Conservation (phyloP, 1,284 basidiomycete species). For the Gymnopus androsaceus region DNA sequence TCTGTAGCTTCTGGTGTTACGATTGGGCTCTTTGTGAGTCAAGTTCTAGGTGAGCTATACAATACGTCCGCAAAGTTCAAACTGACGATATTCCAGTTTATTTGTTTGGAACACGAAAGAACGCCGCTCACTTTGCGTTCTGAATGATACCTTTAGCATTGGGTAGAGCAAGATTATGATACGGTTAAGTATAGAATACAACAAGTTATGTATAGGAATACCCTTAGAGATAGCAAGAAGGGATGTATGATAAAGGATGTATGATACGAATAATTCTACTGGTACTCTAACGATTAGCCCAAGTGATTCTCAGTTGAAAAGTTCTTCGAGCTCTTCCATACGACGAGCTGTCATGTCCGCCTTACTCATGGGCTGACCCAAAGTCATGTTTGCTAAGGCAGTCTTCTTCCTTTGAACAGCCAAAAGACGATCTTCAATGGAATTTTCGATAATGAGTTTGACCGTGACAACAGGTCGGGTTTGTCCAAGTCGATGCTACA, state of each 20-base stretch:
- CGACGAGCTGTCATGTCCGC: constrained; percentile 82
- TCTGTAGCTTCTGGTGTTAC: constrained; percentile 87
- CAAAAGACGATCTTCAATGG: constrained; percentile 87
- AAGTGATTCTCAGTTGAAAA: constrained; percentile 45
- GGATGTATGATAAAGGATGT: background rate
- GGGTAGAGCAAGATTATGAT: background rate
- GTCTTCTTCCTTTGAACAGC: constrained; percentile 96
- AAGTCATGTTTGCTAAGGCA: constrained; percentile 87
- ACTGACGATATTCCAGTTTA: constrained; percentile 51
- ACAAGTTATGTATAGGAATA: constrained; percentile 2
- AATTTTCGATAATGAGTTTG: constrained; percentile 90
- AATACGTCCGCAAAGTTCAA: background rate
- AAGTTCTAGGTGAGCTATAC: constrained; percentile 53
- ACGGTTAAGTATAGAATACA: constrained; percentile 7
- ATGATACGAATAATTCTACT: background rate
- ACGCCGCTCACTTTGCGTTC: constrained; percentile 76
- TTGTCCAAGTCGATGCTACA: constrained; percentile 89
- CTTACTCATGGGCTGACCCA: constrained; percentile 79
- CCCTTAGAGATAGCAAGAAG: background rate
- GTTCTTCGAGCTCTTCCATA: constrained; percentile 77
- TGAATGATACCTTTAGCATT: constrained; percentile 42
- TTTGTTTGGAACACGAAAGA: constrained; percentile 72
- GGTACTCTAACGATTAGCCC: background rate
- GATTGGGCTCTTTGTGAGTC: constrained; percentile 79
- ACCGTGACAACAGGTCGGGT: constrained; percentile 88